Conservation (phyloP, 257 asterid genomes). For the Capsicum pubescens region DNA sequence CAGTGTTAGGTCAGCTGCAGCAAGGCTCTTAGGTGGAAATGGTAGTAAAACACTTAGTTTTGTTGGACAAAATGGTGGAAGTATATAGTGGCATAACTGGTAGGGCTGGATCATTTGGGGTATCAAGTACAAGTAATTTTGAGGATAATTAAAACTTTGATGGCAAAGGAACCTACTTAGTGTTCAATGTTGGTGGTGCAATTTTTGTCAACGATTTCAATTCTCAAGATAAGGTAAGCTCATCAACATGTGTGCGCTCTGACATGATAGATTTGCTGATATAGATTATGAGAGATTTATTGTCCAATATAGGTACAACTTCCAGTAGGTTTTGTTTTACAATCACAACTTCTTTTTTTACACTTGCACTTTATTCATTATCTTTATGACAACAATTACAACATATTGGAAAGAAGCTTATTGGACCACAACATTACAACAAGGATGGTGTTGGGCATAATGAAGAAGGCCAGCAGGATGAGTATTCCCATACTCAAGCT, state of each 20-base stretch:
- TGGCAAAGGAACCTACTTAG: slow-evolving; percentile 93
- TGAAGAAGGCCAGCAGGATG: no score
- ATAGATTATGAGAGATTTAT: slow-evolving; percentile 48
- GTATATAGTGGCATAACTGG: slow-evolving; percentile 66
- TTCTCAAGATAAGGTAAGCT: slow-evolving; percentile 93
- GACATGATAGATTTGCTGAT: slow-evolving; percentile 9
- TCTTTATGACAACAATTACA: no score
- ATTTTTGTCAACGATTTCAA: slow-evolving; percentile 86
- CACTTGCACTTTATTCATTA: no score
- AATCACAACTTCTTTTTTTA: no score
- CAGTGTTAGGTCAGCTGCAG: no score
- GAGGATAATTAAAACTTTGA: slow-evolving; percentile 77
- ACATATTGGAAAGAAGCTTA: no score
- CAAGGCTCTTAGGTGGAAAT: slow-evolving; percentile 44
- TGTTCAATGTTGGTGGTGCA: slow-evolving; percentile 94
- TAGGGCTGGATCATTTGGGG: slow-evolving; percentile 83
- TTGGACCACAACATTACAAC: no score
- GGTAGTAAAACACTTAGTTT: slow-evolving; percentile 96
- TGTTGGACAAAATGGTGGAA: slow-evolving; percentile 94
- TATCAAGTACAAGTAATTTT: slow-evolving; percentile 70
- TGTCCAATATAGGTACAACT: slow-evolving; percentile 53
- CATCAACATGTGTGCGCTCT: slow-evolving; percentile 33
- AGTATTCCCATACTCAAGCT: no score
- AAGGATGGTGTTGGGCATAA: no score
- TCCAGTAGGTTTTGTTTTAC: no score